Base-by-base conservation (phyloP, 2,329 filamentous ascomycete genomes). In the Microsporum audouinii region DNA sequence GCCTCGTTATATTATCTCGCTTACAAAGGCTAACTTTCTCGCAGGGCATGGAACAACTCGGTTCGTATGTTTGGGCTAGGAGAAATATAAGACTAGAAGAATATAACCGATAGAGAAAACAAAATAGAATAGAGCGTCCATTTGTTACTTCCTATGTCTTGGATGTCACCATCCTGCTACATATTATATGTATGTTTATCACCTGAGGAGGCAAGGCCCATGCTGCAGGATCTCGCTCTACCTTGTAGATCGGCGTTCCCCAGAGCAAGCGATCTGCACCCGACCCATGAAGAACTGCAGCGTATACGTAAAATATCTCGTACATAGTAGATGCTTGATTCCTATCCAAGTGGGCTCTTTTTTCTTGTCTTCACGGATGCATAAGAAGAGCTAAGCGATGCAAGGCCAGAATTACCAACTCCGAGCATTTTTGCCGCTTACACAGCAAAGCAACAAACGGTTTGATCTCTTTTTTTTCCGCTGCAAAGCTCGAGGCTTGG, bases 21-120 rank as follows among this genome's bases (percentile, higher is more conserved):
- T 74, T 64, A 71, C 60, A 5, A 6, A 41, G 17, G 58, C 61
- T 63, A 64, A 67, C 57, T 27, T 49, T n/a, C 41, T 27, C 14
- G 36, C 61, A 81, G 79, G 31, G 87, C 89, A 3, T 95, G 89
- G 89, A 81, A 76, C 51, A 96, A 96, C 72, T 94, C 89, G 0
- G 80, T 86, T 61, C 79, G 79, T 63, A 89, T 96, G 71, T 96
- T 96, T 77, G 85, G 84, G 0, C 72, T 95, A 47, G 86, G 83
- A 0, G 80, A 82, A 65, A 63, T 69, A 8, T 10, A 14, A 17
- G n/a, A 31, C 33, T 36, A 55, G 23, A 36, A 17, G 4, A 31
- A 34, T 55, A 23, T 5, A 36, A 36, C 33, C 7, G 1, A 8
- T 55, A 34, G 51, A 36, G 23, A 5, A 5, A 47, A 17, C 43